Conservation (phyloP, 805 yeast genomes). For the Clavispora fructus region DNA sequence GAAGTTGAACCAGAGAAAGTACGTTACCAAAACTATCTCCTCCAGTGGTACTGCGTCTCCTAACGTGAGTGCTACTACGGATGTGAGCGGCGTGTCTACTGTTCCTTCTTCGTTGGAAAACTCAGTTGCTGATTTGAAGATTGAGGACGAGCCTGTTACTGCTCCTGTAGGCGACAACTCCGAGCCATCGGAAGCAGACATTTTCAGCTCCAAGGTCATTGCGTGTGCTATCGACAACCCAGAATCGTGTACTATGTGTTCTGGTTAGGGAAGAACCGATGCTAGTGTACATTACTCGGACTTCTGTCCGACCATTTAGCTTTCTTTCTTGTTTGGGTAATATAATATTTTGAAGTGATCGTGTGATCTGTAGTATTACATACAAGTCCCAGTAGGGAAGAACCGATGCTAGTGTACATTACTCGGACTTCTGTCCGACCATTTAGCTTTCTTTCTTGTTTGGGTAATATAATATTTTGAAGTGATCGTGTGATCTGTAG, state of each 20-base stretch:
- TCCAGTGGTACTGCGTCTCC: conserved; percentile 19
- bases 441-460: background rate
- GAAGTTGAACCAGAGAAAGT: conserved; percentile 36
- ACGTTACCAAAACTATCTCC: conserved; percentile 18
- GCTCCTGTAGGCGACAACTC: conserved; percentile 10
- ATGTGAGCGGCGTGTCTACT: conserved; percentile 25
- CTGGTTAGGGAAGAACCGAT: conserved; percentile 55
- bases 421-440: background rate
- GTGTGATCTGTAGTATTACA: no score
- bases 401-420: background rate
- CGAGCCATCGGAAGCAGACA: conserved; percentile 56
- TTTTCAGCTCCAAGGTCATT: conserved; percentile 86
- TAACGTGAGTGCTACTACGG: conserved; percentile 8
- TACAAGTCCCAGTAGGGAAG: no score
- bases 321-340: background rate
- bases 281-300: background rate
- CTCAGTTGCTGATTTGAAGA: conserved; percentile 42
- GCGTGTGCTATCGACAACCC: conserved; percentile 98
- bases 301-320: background rate
- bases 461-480: background rate
- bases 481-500: background rate
- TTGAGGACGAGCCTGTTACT: conserved; percentile 17
- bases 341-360: background rate
- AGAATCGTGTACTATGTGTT: conserved; percentile 98
- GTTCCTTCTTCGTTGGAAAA: conserved; percentile 41